phyloP scores from a whole-genome alignment of 2,329 filamentous ascomycete species.

The Xylariales sp. region DNA sequence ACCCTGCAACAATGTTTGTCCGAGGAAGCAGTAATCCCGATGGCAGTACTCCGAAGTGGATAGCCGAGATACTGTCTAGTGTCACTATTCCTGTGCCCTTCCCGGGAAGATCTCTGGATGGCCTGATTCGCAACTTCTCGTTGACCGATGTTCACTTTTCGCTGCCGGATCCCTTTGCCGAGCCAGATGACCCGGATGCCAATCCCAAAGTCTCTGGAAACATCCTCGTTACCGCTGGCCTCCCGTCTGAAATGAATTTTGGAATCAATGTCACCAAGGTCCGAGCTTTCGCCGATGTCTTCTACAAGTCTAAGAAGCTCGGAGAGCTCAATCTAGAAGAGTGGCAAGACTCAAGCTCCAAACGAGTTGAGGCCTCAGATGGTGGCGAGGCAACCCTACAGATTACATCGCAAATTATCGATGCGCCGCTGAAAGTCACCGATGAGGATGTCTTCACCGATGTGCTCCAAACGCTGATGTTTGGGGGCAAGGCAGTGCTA shows the following conservation, averaged over 20 bases:
- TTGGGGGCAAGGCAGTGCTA: conserved; percentile 64
- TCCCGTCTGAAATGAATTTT: conserved; percentile 87
- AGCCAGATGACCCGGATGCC: conserved; percentile 67
- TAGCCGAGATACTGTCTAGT: conserved; percentile 73
- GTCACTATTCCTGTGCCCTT: conserved; percentile 82
- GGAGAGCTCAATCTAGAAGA: conserved; percentile 73
- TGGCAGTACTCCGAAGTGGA: conserved; percentile 72
- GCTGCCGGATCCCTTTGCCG: conserved; percentile 74
- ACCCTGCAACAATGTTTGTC: conserved; percentile 75
- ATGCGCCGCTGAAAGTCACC: conserved; percentile 79
- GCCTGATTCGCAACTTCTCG: conserved; percentile 83
- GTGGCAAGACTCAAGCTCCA: conserved; percentile 84
- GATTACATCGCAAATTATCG: conserved; percentile 70
- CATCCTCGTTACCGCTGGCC: conserved; percentile 70
- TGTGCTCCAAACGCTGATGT: conserved; percentile 75
- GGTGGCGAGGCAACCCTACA: conserved; percentile 60
- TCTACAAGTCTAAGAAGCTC: conserved; percentile 72
- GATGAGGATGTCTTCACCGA: conserved; percentile 75
- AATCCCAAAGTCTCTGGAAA: conserved; percentile 79
- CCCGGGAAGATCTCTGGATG: conserved; percentile 75
- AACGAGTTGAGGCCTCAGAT: conserved; percentile 53
- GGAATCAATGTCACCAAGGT: conserved; percentile 73
- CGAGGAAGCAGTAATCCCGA: conserved; percentile 68
- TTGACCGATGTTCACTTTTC: conserved; percentile 81
- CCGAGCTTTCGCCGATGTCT: conserved; percentile 73